Evolutionary conservation across 2,329 filamentous ascomycete species (phyloP).

Genomic region (Torrubiella hemipterigena): DNA sequence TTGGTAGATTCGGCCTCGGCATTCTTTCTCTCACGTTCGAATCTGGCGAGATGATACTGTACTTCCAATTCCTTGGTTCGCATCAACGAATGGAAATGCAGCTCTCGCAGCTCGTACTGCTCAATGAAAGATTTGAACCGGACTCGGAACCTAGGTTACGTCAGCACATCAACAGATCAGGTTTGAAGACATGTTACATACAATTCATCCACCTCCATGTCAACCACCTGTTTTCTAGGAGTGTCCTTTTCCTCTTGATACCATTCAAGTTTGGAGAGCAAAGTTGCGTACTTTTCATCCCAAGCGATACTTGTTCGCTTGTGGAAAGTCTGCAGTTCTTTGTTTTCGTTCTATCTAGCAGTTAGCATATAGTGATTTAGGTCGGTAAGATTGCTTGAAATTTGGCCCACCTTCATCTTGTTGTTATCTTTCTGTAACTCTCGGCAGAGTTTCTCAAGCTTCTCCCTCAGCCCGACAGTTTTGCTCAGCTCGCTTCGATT

Average conservation of each 20-base stretch:
- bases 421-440: conserved; percentile 97
- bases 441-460: conserved; percentile 88
- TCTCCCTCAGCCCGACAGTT: conserved; percentile 84
- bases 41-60: conserved; percentile 77
- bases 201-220: conserved; percentile 84
- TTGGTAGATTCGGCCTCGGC: conserved; percentile 72
- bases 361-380: conserved; percentile 3
- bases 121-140: conserved; percentile 93
- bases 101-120: conserved; percentile 88
- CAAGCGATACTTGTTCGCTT: conserved; percentile 72
- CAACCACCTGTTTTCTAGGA: conserved; percentile 66
- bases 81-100: conserved; percentile 86
- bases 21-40: conserved; percentile 80
- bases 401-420: conserved; percentile 72
- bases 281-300: conserved; percentile 70
- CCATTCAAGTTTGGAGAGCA: conserved; percentile 76
- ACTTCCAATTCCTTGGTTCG: conserved; percentile 94
- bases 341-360: conserved; percentile 69
- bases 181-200: conserved; percentile 42
- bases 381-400: not conserved
- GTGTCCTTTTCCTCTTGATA: conserved; percentile 80
- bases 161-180: not conserved
- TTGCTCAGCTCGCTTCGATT: conserved; percentile 81
- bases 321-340: conserved; percentile 76
- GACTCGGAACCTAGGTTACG: conserved; percentile 63